Conservation (phyloP, 2,329 filamentous ascomycete genomes). For the Akanthomyces lecanii region DNA sequence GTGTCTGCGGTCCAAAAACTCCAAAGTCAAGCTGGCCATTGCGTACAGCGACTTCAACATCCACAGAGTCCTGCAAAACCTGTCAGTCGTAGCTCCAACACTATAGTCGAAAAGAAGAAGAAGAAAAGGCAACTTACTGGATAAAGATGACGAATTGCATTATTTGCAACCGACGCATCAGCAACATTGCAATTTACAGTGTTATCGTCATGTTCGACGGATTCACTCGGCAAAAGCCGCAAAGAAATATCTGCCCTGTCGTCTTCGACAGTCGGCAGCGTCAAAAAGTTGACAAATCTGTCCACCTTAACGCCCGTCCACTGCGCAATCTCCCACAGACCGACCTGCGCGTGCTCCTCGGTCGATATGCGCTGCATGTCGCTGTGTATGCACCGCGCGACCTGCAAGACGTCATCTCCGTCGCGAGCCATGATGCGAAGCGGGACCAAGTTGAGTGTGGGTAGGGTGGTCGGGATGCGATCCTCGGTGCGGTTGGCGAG, state of each 20-base stretch:
- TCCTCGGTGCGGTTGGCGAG: slow-evolving; percentile 67
- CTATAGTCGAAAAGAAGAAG: background rate
- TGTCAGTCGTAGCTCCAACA: background rate
- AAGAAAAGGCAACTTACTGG: slow-evolving; percentile 24
- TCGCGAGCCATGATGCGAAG: slow-evolving; percentile 49
- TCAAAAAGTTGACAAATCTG: slow-evolving; percentile 79
- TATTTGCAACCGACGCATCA: slow-evolving; percentile 20
- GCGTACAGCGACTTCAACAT: slow-evolving; percentile 37
- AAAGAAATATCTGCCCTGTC: background rate
- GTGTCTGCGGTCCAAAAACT: slow-evolving; percentile 34
- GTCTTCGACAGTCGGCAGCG: slow-evolving; percentile 35
- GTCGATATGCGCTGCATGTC: slow-evolving; percentile 60
- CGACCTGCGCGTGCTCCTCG: slow-evolving; percentile 51
- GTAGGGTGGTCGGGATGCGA: slow-evolving; percentile 49
- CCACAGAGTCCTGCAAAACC: slow-evolving; percentile 33
- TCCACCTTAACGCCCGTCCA: slow-evolving; percentile 73
- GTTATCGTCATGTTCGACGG: background rate
- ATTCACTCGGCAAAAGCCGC: background rate
- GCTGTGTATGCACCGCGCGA: slow-evolving; percentile 60
- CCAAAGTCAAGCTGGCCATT: slow-evolving; percentile 34
- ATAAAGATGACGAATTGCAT: slow-evolving; percentile 23
- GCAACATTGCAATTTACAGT: background rate
- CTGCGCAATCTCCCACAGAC: slow-evolving; percentile 64
- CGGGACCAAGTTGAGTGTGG: slow-evolving; percentile 77
- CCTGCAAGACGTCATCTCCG: slow-evolving; percentile 34